A percentile compares a stretch with the other conserved stretches of the same genome.
Conservation (phyloP, 345 rosid genomes). For the Hibiscus tridactylites region DNA sequence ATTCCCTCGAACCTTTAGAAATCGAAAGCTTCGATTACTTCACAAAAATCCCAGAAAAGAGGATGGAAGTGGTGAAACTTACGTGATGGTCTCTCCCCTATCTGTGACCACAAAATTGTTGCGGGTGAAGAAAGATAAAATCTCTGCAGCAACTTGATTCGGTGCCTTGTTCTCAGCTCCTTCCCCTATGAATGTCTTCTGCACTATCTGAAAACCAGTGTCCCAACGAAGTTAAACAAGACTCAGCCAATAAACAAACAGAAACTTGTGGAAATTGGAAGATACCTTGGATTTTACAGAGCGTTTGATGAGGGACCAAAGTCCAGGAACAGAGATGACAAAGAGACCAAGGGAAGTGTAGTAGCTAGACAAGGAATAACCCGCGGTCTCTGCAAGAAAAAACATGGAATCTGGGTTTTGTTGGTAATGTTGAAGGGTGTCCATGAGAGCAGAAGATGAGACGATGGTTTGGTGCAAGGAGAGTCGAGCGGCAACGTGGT, state of each 20-base stretch:
- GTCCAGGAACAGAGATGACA: slow-evolving; percentile 89
- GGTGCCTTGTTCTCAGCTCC: slow-evolving; percentile 53
- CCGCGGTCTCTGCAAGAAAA: slow-evolving; percentile 40
- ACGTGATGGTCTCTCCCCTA: slow-evolving; percentile 92
- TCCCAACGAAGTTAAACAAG: neutral
- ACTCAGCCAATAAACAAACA: neutral
- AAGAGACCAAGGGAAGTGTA: slow-evolving; percentile 89
- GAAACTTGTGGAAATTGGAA: neutral
- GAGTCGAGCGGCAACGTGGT: slow-evolving; percentile 9
- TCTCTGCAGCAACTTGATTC: slow-evolving; percentile 74
- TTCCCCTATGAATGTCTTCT: slow-evolving; percentile 59
- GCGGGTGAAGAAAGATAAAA: slow-evolving; percentile 77
- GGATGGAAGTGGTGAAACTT: slow-evolving; percentile 8
- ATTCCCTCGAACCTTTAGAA: slow-evolving; percentile 62
- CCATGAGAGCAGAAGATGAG: slow-evolving; percentile 16
- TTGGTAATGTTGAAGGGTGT: slow-evolving; percentile 15
- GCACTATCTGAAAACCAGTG: slow-evolving; percentile 55
- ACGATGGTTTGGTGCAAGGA: slow-evolving; percentile 27
- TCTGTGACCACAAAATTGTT: slow-evolving; percentile 72
- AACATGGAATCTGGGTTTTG: slow-evolving; percentile 27
- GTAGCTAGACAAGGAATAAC: slow-evolving; percentile 86
- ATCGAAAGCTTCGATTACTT: neutral
- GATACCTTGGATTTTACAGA: slow-evolving; percentile 90
- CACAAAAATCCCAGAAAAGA: neutral
- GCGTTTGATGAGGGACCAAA: slow-evolving; percentile 98